These are phyloP conservation scores for Aspergillus sp. DNA, from an alignment of 2,329 filamentous ascomycete species.

Conservation along the genomic window DNA sequence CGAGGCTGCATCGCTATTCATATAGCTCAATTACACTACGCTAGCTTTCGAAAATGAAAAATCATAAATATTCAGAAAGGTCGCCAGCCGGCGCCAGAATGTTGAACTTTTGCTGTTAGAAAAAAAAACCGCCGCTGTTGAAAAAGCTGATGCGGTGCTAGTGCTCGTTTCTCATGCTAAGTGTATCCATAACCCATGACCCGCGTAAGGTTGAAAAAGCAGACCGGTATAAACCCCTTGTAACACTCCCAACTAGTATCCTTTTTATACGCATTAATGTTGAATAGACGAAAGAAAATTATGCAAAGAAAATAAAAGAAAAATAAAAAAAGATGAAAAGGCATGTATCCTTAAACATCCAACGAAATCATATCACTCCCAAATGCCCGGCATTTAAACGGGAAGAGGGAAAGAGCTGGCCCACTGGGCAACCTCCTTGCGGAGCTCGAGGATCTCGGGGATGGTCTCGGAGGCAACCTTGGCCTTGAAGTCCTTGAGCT, in stretches of 20 bases:
- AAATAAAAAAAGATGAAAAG: conserved; percentile 10
- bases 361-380: background rate
- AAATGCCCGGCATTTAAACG: conserved; percentile 26
- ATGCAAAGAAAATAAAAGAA: conserved; percentile 5
- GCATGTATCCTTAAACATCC: background rate
- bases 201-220: conserved; percentile 37
- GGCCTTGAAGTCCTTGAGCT: conserved; percentile 98
- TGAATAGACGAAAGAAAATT: conserved; percentile 20
- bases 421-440: conserved; percentile 87
- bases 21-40: too few species aligned
- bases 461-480: conserved; percentile 78
- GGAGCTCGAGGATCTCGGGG: conserved; percentile 75
- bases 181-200: conserved; percentile 30
- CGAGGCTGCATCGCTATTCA: too few species aligned
- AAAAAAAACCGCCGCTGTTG: conserved; percentile 13
- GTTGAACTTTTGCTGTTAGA: conserved; percentile 4
- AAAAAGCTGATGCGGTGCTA: conserved; percentile 16
- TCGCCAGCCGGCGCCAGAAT: background rate
- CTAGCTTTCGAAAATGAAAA: too few species aligned
- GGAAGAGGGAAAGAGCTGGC: conserved; percentile 88
- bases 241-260: conserved; percentile 22
- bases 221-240: conserved; percentile 34
- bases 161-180: conserved; percentile 18
- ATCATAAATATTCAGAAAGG: too few species aligned
- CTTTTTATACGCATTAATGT: conserved; percentile 28